phyloP scores from a whole-genome alignment of 352 stramenopile species.

The Phytopythium chamaehyphon region DNA sequence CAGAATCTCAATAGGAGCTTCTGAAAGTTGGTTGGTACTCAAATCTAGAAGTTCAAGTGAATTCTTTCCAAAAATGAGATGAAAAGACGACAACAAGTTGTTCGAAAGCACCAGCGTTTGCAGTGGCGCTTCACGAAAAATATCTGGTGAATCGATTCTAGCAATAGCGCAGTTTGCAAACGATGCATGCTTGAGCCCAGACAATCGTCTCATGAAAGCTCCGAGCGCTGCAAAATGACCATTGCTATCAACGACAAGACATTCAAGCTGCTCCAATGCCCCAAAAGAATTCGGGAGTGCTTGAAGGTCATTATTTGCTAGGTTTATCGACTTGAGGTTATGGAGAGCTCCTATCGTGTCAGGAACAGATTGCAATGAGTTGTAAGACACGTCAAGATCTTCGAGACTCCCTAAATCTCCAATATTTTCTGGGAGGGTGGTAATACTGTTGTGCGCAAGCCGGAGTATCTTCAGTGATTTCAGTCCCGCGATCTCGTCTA shows the following conservation, averaged over 20 bases:
- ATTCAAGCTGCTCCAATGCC: slow-evolving; percentile 16
- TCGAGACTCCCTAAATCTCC: slow-evolving; percentile 32
- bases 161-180: slow-evolving; percentile 36
- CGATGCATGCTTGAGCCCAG: slow-evolving; percentile 24
- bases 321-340: slow-evolving; percentile 28
- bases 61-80: slow-evolving; percentile 33
- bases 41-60: slow-evolving; percentile 41
- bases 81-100: slow-evolving; percentile 44
- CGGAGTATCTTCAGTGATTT: slow-evolving; percentile 26
- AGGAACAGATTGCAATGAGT: slow-evolving; percentile 35
- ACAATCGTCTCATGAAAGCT: slow-evolving; percentile 29
- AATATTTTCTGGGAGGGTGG: slow-evolving; percentile 33
- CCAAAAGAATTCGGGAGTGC: slow-evolving; percentile 38
- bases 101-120: slow-evolving; percentile 25
- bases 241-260: slow-evolving; percentile 43
- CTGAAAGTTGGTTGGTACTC: slow-evolving; percentile 25
- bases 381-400: slow-evolving; percentile 34
- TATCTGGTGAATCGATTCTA: slow-evolving; percentile 36
- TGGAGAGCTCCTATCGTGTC: slow-evolving; percentile 35
- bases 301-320: slow-evolving; percentile 41
- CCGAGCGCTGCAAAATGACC: slow-evolving; percentile 27
- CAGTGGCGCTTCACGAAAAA: slow-evolving; percentile 42
- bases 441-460: slow-evolving; percentile 41
- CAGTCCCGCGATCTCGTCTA: slow-evolving; percentile 37
- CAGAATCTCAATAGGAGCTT: slow-evolving; percentile 38